Base-by-base conservation (phyloP, 2,329 filamentous ascomycete species). In the Phaeosphaeria sp. region DNA sequence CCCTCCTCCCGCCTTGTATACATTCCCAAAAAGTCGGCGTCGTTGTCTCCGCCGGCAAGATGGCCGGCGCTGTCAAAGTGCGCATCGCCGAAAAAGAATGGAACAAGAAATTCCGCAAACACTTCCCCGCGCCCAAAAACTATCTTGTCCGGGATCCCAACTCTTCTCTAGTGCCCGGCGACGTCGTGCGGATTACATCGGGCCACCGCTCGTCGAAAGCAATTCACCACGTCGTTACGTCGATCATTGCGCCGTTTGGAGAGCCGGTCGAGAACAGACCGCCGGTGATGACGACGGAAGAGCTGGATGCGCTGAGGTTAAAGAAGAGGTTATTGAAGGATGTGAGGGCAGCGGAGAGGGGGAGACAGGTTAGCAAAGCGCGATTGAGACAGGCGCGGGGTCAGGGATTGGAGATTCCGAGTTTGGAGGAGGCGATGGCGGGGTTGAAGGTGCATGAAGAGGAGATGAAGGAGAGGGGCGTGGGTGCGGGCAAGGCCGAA, bases 61-160 rank as follows among this genome's bases (percentile, higher is more conserved):
- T 93, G 89, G 79, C 87, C 58, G 91, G 89, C 78, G 93, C 90
- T 2, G 90, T 93, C 56, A 93, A 91, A 78, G 91, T 93, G 61
- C 86, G 88, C 64, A 83, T 93, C 15, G 88, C 89, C 51, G 85
- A 84, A 15, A 86, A 88, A 72, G 84, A 86, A 73, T 94, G 89
- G 89, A 90, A 93, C 74, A 84, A 83, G 58, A 82, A 84, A 61
- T 85, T 94, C 54, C 84, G 88, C 73, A 94, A 94, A 83, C 81
- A 84, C 80, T 93, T 90, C 76, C 84, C 88, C 69, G 80, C 84
- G 46, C 85, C 86, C 21, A 81, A 84, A 63, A 84, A 87, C 64
- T 84, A 89, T 73, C 86, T 94, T 27, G 90, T 93, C 39, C 90
- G 92, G 80, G 91, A 95, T 77, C 91, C 91, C 25, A 87, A 86